A percentile compares a stretch with the other conserved stretches of the same genome.
These are phyloP conservation scores for Fomitopsis schrenkii DNA, from an alignment of 1,284 basidiomycete species.

Conservation along the genomic window DNA sequence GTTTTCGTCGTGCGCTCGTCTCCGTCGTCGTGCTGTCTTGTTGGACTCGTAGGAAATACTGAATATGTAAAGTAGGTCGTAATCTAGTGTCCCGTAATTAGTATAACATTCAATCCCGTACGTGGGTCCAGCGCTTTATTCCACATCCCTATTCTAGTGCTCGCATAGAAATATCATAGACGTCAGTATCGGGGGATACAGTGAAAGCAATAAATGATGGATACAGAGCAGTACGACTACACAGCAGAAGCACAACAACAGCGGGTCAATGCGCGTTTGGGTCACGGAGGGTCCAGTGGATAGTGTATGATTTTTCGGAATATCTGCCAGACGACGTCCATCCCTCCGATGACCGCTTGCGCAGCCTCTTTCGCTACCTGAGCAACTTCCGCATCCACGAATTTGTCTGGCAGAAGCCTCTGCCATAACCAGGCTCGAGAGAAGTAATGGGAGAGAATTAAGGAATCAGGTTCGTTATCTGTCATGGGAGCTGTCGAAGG, in stretches of 20 bases:
- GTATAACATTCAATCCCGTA: background rate
- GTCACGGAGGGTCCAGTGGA: constrained; percentile 29
- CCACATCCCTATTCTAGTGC: background rate
- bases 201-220: background rate
- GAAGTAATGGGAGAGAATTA: constrained; percentile 4
- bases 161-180: background rate
- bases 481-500: background rate
- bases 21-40: background rate
- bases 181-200: background rate
- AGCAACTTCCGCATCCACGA: constrained; percentile 7
- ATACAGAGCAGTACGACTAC: background rate
- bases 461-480: constrained; percentile 1
- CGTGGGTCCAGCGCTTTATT: background rate
- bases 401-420: constrained; percentile 16
- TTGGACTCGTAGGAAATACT: background rate
- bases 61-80: background rate
- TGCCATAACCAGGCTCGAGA: constrained; percentile 7
- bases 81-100: background rate
- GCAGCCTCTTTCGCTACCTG: constrained; percentile 18
- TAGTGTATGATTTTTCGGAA: constrained; percentile 27
- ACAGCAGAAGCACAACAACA: constrained; percentile 1
- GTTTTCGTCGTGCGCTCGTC: background rate
- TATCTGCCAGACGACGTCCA: constrained; percentile 27
- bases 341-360: constrained; percentile 19
- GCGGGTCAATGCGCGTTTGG: background rate